Conservation (phyloP, 345 rosid genomes). For the Xanthoceras sorbifolium region DNA sequence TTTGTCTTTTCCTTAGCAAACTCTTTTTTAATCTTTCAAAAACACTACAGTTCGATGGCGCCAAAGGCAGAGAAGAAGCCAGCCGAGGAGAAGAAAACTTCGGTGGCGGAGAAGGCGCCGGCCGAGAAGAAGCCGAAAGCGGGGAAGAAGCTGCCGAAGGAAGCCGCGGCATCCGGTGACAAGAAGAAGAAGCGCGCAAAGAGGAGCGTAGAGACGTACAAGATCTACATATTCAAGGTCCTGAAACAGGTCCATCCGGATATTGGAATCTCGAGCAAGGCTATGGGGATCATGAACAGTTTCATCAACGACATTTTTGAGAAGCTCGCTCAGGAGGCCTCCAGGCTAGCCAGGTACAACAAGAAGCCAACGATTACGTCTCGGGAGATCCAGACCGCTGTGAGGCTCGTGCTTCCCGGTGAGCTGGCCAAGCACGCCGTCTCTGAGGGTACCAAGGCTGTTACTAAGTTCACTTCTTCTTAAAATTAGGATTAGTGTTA, state of each 20-base stretch:
- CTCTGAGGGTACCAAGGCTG: constrained; percentile 82
- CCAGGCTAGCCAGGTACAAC: constrained; percentile 76
- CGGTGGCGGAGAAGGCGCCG: constrained; percentile 62
- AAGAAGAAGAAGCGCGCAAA: constrained; percentile 70
- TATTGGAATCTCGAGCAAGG: constrained; percentile 63
- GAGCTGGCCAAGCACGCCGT: constrained; percentile 84
- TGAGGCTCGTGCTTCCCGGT: constrained; percentile 67
- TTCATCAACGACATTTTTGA: constrained; percentile 71
- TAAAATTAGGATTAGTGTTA: constrained; percentile 21
- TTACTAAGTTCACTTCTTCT: constrained; percentile 74
- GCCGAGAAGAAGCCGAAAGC: constrained; percentile 87
- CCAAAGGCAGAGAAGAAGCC: constrained; percentile 74
- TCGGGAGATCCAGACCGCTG: constrained; percentile 77
- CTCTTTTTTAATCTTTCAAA: background rate
- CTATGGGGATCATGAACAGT: constrained; percentile 80
- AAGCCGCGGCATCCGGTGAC: constrained; percentile 51
- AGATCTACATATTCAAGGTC: constrained; percentile 80
- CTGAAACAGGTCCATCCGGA: constrained; percentile 61
- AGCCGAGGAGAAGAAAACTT: constrained; percentile 54
- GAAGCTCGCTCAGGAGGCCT: constrained; percentile 72
- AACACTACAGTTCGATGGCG: constrained; percentile 29
- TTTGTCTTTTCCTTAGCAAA: too few relatives aligned
- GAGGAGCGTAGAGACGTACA: constrained; percentile 75
- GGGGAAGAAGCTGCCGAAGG: constrained; percentile 77
- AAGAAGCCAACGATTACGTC: constrained; percentile 80